Percentiles rank a stretch among this genome's conserved stretches.
phyloP scores from a whole-genome alignment of 805 yeast genomes.

The Suhomyces sp. region DNA sequence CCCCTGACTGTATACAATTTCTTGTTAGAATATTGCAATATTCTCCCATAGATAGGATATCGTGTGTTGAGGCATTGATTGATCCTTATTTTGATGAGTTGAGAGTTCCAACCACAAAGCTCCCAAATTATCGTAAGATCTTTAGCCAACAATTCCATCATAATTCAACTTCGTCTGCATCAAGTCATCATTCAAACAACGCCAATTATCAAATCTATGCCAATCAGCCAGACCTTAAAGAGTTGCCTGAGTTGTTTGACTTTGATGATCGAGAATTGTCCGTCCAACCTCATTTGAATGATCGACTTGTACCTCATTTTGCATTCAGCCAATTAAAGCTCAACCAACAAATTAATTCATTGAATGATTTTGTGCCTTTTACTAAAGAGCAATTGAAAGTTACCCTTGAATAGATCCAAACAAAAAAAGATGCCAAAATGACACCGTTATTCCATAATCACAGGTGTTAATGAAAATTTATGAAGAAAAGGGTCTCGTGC shows the following conservation, averaged over 20 bases:
- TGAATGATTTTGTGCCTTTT: conserved; percentile 41
- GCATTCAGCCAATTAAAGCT: conserved; percentile 28
- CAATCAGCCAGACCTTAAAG: conserved; percentile 38
- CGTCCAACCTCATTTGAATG: conserved; percentile 39
- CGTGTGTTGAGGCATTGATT: conserved; percentile 53
- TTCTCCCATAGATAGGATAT: conserved; percentile 63
- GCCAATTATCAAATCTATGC: conserved; percentile 41
- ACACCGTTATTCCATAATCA: not conserved
- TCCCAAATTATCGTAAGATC: conserved; percentile 45
- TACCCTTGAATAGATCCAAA: conserved; percentile 27
- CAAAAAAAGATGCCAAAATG: not conserved
- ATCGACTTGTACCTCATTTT: conserved; percentile 42
- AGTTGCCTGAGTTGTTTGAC: conserved; percentile 51
- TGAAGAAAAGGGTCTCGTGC: not conserved
- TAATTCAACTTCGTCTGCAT: conserved; percentile 14
- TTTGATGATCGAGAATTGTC: conserved; percentile 52
- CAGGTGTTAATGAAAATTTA: not conserved
- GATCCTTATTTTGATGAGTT: conserved; percentile 57
- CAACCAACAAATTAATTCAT: conserved; percentile 12
- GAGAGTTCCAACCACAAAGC: conserved; percentile 34
- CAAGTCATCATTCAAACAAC: conserved; percentile 30
- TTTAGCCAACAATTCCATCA: conserved; percentile 31
- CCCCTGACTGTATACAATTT: conserved; percentile 53
- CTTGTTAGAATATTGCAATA: conserved; percentile 59
- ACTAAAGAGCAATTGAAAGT: conserved; percentile 29